Evolutionary conservation across 2,329 filamentous ascomycete genomes (phyloP).

Genomic region (Aspergillus uvarum): DNA sequence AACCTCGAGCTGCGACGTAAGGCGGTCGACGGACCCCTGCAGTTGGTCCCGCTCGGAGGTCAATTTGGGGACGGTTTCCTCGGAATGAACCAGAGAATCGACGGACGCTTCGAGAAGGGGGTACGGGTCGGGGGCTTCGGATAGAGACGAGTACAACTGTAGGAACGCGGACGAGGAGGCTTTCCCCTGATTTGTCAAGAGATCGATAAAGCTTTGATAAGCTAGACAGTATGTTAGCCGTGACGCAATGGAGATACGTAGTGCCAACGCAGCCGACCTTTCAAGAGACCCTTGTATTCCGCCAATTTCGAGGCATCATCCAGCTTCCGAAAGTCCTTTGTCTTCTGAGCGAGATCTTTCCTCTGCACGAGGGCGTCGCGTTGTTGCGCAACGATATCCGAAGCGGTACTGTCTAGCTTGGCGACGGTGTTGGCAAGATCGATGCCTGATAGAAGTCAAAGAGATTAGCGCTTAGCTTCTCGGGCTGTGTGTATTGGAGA

Average conservation of each 20-base stretch:
- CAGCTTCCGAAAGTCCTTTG: conserved; percentile 93
- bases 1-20: conserved; percentile 80
- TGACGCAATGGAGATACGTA: background rate
- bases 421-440: conserved; percentile 82
- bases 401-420: conserved; percentile 87
- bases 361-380: conserved; percentile 92
- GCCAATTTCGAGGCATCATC: conserved; percentile 82
- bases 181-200: conserved; percentile 94
- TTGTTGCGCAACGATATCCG: conserved; percentile 90
- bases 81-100: conserved; percentile 85
- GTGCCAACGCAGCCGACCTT: conserved; percentile 56
- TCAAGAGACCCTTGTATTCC: conserved; percentile 86
- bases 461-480: conserved; percentile 5
- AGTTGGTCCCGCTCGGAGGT: conserved; percentile 84
- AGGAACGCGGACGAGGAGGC: conserved; percentile 89
- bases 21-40: conserved; percentile 71
- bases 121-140: conserved; percentile 94
- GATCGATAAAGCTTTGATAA: conserved; percentile 96
- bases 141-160: conserved; percentile 86
- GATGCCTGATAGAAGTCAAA: conserved; percentile 60
- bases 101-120: conserved; percentile 94
- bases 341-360: conserved; percentile 98
- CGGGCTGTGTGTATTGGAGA: background rate
- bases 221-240: conserved; percentile 52
- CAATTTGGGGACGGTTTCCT: conserved; percentile 87